These are phyloP conservation scores for Coemansia asiatica DNA, from an alignment of 192 early-diverging fungal genomes.

Conservation along the genomic window DNA sequence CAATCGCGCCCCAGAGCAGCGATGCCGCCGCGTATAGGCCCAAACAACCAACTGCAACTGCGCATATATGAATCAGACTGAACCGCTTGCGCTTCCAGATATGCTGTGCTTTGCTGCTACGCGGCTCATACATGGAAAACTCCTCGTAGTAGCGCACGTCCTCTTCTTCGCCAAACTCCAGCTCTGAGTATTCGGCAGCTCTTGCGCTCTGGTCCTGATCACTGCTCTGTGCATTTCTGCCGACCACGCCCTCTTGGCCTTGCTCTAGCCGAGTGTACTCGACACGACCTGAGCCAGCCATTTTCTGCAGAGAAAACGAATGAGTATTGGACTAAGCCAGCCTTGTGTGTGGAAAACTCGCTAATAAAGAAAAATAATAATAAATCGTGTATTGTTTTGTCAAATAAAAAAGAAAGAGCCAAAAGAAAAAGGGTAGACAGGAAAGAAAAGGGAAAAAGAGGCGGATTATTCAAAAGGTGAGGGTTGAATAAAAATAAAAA, in stretches of 20 bases:
- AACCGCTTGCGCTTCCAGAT: conserved; percentile 47
- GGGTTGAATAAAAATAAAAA: too few species aligned
- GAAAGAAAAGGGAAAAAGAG: too few species aligned
- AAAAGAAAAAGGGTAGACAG: too few species aligned
- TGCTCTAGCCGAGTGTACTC: conserved; percentile 28
- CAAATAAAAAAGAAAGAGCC: conserved; percentile 2
- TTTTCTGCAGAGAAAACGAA: neutral
- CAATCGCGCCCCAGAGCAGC: conserved; percentile 22
- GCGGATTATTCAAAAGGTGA: too few species aligned
- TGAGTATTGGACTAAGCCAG: too few species aligned
- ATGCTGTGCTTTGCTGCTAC: conserved; percentile 21
- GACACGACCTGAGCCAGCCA: conserved; percentile 2
- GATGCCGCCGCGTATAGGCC: conserved; percentile 25
- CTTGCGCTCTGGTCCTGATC: neutral
- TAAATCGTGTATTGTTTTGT: neutral
- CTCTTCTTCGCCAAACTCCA: conserved; percentile 43
- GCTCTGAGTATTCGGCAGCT: conserved; percentile 36
- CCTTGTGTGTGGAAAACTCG: too few species aligned
- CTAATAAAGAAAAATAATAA: neutral
- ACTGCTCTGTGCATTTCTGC: neutral
- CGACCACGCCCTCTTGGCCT: neutral
- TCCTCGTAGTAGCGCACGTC: conserved; percentile 45
- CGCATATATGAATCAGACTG: conserved; percentile 28
- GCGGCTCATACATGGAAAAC: conserved; percentile 41
- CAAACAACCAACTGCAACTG: conserved; percentile 35